Evolutionary conservation across 768 basidiomycete species (phyloP), one percentile per base, ranked within the genome.

Genomic region (Saitozyma podzolica): DNA sequence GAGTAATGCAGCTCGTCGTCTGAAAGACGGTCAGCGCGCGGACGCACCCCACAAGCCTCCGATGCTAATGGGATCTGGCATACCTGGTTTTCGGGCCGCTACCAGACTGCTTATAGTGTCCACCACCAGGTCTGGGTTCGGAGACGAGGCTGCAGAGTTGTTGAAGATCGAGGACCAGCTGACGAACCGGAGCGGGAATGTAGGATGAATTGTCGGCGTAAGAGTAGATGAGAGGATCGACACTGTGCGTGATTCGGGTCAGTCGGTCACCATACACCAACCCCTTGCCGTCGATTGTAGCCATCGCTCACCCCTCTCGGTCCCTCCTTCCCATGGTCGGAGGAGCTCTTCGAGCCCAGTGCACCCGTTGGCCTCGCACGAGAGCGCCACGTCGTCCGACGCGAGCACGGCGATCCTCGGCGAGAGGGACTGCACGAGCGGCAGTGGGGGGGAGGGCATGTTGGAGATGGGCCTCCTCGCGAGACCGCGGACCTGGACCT

Each of bases 291-390:
- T 45, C 11, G 52, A 17, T 39, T 3, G 14, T 29, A 5, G 5
- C 29, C 29, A 29, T 29, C 40, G 55, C 74, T 69, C 14, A 78
- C 78, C 78, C 58, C 73, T 58, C 65, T 79, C 78, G 3, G 75
- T 69, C 3, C 61, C 57, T 16, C 72, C 67, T 57, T 79, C 75
- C 78, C 78, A 79, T 42, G 78, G 78, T 49, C 73, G 64, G 47
- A 79, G 63, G 11, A 79, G 63, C 63, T 79, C 76, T 20, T 79
- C 78, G 43, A 79, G 58, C 4, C 76, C 74, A 41, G 67, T 65
- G 62, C 75, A 76, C 10, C 78, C 78, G 59, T 79, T 79, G 11
- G 70, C 64, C 62, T 70, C 73, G 63, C 78, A 79, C 9, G 71
- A 67, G 7, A 62, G 40, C 10, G 67, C 55, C 4, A 79, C 78